A percentile compares a stretch with the other conserved stretches of the same genome.
Conservation (phyloP, 2,329 filamentous ascomycete species). For the Neonectria magnoliae region DNA sequence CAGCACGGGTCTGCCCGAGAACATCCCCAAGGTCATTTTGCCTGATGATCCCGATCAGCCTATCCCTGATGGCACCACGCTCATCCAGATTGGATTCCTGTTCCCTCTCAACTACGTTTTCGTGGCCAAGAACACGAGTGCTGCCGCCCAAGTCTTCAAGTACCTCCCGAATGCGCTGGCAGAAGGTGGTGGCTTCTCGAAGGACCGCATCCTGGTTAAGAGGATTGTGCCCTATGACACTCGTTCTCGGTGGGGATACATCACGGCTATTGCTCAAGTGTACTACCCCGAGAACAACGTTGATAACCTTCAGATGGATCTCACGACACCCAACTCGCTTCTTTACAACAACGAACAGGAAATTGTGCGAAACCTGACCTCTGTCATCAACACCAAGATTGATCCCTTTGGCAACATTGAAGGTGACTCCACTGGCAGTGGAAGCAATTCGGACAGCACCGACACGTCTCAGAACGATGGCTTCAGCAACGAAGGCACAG, state of each 20-base stretch:
- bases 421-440: conserved; percentile 45
- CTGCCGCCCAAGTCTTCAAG: conserved; percentile 86
- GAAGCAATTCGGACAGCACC: conserved; percentile 47
- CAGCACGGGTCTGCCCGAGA: conserved; percentile 67
- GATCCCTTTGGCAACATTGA: conserved; percentile 49
- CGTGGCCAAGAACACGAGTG: conserved; percentile 75
- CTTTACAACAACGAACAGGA: conserved; percentile 77
- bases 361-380: conserved; percentile 78
- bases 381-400: conserved; percentile 85
- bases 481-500: conserved; percentile 54
- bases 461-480: conserved; percentile 52
- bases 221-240: conserved; percentile 83
- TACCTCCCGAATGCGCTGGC: conserved; percentile 78
- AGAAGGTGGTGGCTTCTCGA: conserved; percentile 67
- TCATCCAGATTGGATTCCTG: conserved; percentile 87
- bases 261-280: conserved; percentile 76
- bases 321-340: conserved; percentile 75
- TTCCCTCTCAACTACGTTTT: conserved; percentile 86
- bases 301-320: conserved; percentile 71
- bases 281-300: conserved; percentile 80
- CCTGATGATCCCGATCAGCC: conserved; percentile 66
- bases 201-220: conserved; percentile 70
- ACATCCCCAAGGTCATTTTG: conserved; percentile 79
- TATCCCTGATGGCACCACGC: conserved; percentile 70
- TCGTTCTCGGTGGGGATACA: conserved; percentile 72